Evolutionary conservation across 306 rosid genomes (phyloP).

Genomic region (Castanea mollissima): DNA sequence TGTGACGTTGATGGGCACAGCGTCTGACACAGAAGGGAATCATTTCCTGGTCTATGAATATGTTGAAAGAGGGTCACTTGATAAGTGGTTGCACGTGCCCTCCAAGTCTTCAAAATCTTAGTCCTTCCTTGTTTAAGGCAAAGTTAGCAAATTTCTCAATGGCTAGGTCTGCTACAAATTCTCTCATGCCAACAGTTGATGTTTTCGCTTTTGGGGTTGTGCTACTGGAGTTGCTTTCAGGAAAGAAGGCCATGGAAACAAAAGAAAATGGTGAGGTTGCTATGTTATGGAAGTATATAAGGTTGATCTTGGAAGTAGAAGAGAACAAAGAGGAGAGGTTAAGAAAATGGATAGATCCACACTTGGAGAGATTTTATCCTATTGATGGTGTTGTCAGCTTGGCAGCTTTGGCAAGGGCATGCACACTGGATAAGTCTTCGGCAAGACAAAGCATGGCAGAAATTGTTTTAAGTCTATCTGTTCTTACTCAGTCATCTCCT

Average conservation of each 20-base stretch:
- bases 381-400: conserved; percentile 55
- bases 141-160: conserved; percentile 69
- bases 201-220: conserved; percentile 73
- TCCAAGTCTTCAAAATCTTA: conserved; percentile 29
- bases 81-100: conserved; percentile 46
- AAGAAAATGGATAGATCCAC: conserved; percentile 64
- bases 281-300: conserved; percentile 64
- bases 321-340: conserved; percentile 47
- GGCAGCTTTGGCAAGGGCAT: conserved; percentile 52
- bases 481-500: conserved; percentile 23
- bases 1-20: conserved; percentile 70
- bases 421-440: conserved; percentile 47
- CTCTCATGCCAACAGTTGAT: conserved; percentile 50
- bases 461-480: conserved; percentile 33
- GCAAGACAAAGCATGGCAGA: conserved; percentile 35
- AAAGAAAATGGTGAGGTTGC: conserved; percentile 54
- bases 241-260: conserved; percentile 47
- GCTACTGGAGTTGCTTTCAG: conserved; percentile 62
- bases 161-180: conserved; percentile 55
- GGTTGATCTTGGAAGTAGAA: conserved; percentile 48
- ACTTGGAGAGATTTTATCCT: conserved; percentile 40
- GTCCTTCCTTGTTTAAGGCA: conserved; percentile 55
- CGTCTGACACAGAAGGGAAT: conserved; percentile 42
- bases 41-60: conserved; percentile 69
- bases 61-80: conserved; percentile 73